These are phyloP conservation scores for Coemansia sp. DNA, from an alignment of 192 early-diverging fungal species.

Conservation along the genomic window DNA sequence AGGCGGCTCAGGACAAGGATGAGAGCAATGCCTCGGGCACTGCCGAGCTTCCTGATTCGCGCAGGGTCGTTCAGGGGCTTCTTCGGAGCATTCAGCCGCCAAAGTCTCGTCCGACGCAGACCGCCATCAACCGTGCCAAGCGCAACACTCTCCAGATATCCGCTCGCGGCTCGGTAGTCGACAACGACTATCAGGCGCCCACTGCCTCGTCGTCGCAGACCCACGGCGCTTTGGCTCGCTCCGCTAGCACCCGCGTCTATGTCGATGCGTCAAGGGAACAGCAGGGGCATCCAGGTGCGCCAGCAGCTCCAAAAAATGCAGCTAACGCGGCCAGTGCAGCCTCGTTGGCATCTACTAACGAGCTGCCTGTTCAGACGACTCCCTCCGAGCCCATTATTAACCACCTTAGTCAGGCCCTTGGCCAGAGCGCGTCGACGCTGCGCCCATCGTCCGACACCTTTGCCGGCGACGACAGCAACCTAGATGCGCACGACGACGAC, in stretches of 20 bases:
- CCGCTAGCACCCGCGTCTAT: conserved; percentile 18
- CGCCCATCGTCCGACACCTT: conserved; percentile 49
- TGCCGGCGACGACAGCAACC: conserved; percentile 21
- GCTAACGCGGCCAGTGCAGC: conserved; percentile 6
- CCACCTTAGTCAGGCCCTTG: conserved; percentile 22
- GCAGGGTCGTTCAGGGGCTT: conserved; percentile 44
- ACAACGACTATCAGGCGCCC: conserved; percentile 12
- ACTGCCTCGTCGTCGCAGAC: conserved; percentile 10
- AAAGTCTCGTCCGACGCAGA: conserved; percentile 37
- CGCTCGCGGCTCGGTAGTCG: conserved; percentile 18
- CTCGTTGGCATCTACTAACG: background rate
- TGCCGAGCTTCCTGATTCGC: conserved; percentile 38
- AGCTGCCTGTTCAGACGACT: background rate
- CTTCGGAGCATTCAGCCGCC: conserved; percentile 49
- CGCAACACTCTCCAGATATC: conserved; percentile 48
- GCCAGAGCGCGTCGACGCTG: conserved; percentile 42
- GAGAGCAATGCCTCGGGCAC: background rate
- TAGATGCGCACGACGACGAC: conserved; percentile 2
- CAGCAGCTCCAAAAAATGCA: conserved; percentile 3
- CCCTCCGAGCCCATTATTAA: conserved; percentile 1
- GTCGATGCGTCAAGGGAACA: background rate
- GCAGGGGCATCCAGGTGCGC: background rate
- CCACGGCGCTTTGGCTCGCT: conserved; percentile 7
- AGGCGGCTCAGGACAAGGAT: background rate
- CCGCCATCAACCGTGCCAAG: conserved; percentile 46